Percentiles rank a stretch among this genome's conserved stretches.
Evolutionary conservation across 2,329 filamentous ascomycete species (phyloP).

Genomic region (Penicillium sp.): DNA sequence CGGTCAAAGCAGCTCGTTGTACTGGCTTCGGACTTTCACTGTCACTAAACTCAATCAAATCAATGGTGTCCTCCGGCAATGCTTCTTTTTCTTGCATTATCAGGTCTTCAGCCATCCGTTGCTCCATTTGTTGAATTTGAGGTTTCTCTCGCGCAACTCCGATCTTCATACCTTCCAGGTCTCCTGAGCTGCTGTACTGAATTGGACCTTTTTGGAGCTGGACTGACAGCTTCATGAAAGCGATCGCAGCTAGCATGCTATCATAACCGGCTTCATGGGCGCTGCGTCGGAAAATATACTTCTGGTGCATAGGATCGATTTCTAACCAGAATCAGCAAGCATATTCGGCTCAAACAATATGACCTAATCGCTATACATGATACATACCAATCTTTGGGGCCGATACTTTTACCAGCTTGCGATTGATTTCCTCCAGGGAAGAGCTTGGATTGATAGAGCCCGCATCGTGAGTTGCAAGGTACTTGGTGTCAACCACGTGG

Average conservation of each 20-base stretch:
- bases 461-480: constrained; percentile 59
- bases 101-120: not conserved
- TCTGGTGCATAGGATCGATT: constrained; percentile 31
- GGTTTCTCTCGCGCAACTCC: not conserved
- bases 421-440: constrained; percentile 32
- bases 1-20: not conserved
- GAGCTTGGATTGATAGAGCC: constrained; percentile 50
- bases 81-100: not conserved
- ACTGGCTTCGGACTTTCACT: not conserved
- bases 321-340: constrained; percentile 18
- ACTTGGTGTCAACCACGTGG: constrained; percentile 62
- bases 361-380: not conserved
- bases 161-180: not conserved
- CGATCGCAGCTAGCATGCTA: constrained; percentile 60
- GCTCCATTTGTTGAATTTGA: not conserved
- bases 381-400: constrained; percentile 34
- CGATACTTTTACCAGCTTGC: constrained; percentile 22
- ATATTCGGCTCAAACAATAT: not conserved
- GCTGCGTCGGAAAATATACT: constrained; percentile 27
- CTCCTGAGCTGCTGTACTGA: not conserved
- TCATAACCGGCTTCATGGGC: constrained; percentile 64
- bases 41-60: constrained; percentile 7
- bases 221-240: constrained; percentile 57
- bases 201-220: constrained; percentile 40
- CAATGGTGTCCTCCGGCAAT: not conserved